Base-by-base conservation (phyloP, 1,139 yeast species). In the Geotrichum reessii region DNA sequence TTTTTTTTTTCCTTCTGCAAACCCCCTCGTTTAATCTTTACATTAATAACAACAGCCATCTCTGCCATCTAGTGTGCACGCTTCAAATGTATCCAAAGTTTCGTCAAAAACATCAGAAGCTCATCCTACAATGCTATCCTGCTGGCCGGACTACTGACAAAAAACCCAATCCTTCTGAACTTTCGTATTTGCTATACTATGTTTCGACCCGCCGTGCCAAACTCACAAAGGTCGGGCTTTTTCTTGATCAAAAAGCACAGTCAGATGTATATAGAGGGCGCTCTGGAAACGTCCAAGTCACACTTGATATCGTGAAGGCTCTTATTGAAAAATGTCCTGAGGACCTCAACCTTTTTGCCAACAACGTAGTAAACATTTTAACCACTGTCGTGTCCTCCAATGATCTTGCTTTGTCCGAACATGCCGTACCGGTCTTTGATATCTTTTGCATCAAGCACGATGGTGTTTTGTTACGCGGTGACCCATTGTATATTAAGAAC, bases 71-170 rank as follows among this genome's bases (percentile, higher is more conserved):
- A n/a, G n/a, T 33, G 40, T 24, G 47, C 47, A 12, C 9, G 27
- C 37, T 22, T 47, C 28, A 37, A 33, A 55, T 55, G 58, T 49
- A 48, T 12, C 19, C 59, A 12, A 49, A 37, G 48, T 55, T 57
- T 50, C 57, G 56, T 25, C 88, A 96, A 6, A 92, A 92, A 71
- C 98, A 92, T 72, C 97, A 90, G 73, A 85, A 87, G 69, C 79
- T 92, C 67, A 89, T 93, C 52, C 81, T 87, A 58, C 96, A 88
- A 71, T 93, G 99, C 76, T 93, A 92, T 71, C 99, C 97, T 1
- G 82, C 95, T 1, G 97, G 98, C 1, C 81, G 89, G 62, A 86
- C 85, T 9, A 80, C 82, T 8, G 97, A 91, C 66, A 91, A 91
- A 74, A 86, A 87, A 65, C 96, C 99, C 11, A 92, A 92, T 71